Base-by-base conservation (phyloP, 2,329 filamentous ascomycete genomes). In the Neophaeococcomyces aloes region DNA sequence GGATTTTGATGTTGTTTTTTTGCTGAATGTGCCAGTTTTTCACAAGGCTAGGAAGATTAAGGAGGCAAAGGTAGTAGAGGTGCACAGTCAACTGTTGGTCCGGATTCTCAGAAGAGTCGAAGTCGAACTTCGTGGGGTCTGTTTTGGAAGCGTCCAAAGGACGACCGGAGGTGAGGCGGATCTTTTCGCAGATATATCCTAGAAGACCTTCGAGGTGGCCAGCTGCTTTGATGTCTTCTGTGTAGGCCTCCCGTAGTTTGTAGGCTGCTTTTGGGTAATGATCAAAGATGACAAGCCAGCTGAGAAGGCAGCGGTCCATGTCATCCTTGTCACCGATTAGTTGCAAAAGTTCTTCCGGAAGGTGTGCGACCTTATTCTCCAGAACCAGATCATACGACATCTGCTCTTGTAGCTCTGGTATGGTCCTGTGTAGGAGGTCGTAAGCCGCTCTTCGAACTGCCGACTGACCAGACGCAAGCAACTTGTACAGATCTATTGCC, bases 241-340 rank as follows among this genome's bases (percentile, higher is more conserved):
- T 75, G 56, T 95, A 96, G 56, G 88, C 80, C 46, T 76, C 78
- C 53, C 86, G 83, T 13, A 96, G 78, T 55, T 86, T 86, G 61
- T 84, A 81, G 0, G 88, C 86, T 10, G 87, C 79, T 15, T 79
- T 77, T 14, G 71, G 69, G 58, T 89, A 93, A 34, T 89, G 81
- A 54, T 94, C 86, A 58, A 94, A 96, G 0, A 95, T 73, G 1
- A 96, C 70, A 50, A 85, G 77, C 91, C 91, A 98, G 8, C 86
- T 83, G 21, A 94, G 69, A 2, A 98, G 71, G 57, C 95, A 98
- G 7, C 81, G 78, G 41, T 86, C 78, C 37, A 94, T 69, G 0
- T 75, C 59, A 1, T 77, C 67, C 27, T 38, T 35, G 49, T 93
- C 83, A 0, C 93, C 72, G 11, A 96, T 71, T 1, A 96, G 70